Evolutionary conservation across 345 rosid species (phyloP).

Genomic region (Melastoma malabathricum): DNA sequence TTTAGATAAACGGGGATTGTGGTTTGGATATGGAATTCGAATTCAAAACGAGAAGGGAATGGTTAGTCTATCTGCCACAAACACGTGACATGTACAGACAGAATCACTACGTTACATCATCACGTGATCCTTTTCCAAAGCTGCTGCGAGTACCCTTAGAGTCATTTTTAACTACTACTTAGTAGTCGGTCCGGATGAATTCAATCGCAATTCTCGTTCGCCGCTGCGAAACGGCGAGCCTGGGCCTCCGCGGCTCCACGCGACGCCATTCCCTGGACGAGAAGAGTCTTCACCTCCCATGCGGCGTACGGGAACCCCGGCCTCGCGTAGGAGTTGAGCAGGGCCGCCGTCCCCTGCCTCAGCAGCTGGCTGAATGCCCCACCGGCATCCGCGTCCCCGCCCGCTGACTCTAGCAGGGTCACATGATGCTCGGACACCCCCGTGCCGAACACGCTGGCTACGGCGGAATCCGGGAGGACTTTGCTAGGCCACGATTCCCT

Average conservation of each 20-base stretch:
- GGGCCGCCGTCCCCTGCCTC: slow-evolving; percentile 66
- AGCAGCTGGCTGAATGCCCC: slow-evolving; percentile 40
- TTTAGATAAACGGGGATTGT: too few relatives aligned
- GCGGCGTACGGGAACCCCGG: slow-evolving; percentile 36
- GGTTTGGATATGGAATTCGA: too few relatives aligned
- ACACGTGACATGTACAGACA: too few relatives aligned
- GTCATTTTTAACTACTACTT: too few relatives aligned
- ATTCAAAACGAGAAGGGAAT: too few relatives aligned
- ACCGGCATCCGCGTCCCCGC: slow-evolving; percentile 33
- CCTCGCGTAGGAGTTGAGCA: slow-evolving; percentile 71
- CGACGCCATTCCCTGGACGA: slow-evolving; percentile 55
- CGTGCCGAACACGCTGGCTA: slow-evolving; percentile 63
- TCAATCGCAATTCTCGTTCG: slow-evolving; percentile 58
- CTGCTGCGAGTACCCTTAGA: too few relatives aligned
- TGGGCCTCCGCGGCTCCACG: slow-evolving; percentile 44
- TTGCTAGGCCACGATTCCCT: slow-evolving; percentile 81
- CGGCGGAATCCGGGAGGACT: slow-evolving; percentile 69
- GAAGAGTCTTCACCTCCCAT: slow-evolving; percentile 79
- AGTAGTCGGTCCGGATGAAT: too few relatives aligned
- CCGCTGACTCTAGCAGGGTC: slow-evolving; percentile 56
- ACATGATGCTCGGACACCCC: slow-evolving; percentile 51
- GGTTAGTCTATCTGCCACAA: too few relatives aligned
- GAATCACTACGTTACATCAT: too few relatives aligned
- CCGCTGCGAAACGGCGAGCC: slow-evolving; percentile 36
- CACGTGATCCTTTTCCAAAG: too few relatives aligned